Evolutionary conservation across 768 basidiomycete species (phyloP).

Genomic region (Crepidotus variabilis): DNA sequence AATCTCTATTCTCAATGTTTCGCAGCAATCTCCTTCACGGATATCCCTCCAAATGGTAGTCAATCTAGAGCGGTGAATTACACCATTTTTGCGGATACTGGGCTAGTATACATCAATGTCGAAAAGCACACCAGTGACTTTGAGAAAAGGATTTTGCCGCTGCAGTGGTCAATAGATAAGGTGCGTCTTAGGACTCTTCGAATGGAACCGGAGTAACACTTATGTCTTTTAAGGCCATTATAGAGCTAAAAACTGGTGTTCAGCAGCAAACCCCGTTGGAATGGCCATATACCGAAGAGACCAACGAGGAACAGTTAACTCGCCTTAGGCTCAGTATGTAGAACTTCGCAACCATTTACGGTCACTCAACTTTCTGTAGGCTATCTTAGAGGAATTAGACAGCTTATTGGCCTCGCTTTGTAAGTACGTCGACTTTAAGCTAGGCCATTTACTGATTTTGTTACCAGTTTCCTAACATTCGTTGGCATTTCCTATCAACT

Average conservation of each 20-base stretch:
- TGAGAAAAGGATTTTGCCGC: slow-evolving; percentile 61
- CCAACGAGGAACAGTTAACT: slow-evolving; percentile 59
- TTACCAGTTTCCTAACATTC: slow-evolving; percentile 59
- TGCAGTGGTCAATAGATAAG: slow-evolving; percentile 76
- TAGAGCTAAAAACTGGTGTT: slow-evolving; percentile 60
- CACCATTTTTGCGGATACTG: slow-evolving; percentile 65
- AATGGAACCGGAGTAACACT: background rate
- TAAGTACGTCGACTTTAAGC: slow-evolving; percentile 24
- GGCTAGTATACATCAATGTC: slow-evolving; percentile 63
- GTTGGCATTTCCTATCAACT: slow-evolving; percentile 77
- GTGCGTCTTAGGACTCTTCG: slow-evolving; percentile 28
- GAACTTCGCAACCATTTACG: too few relatives aligned
- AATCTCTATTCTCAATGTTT: slow-evolving; percentile 67
- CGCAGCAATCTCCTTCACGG: slow-evolving; percentile 60
- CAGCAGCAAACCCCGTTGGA: slow-evolving; percentile 55
- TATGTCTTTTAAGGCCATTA: slow-evolving; percentile 51
- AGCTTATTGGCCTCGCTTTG: slow-evolving; percentile 65
- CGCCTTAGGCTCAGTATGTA: slow-evolving; percentile 52
- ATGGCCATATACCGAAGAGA: slow-evolving; percentile 70
- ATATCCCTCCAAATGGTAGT: slow-evolving; percentile 39
- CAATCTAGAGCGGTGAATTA: slow-evolving; percentile 50
- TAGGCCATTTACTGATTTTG: background rate
- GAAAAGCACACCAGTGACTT: slow-evolving; percentile 63
- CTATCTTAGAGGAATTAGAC: slow-evolving; percentile 59
- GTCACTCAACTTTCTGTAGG: slow-evolving; percentile 30